Evolutionary conservation across 2,329 filamentous ascomycete genomes (phyloP).

Genomic region (Elsinoe fawcettii): DNA sequence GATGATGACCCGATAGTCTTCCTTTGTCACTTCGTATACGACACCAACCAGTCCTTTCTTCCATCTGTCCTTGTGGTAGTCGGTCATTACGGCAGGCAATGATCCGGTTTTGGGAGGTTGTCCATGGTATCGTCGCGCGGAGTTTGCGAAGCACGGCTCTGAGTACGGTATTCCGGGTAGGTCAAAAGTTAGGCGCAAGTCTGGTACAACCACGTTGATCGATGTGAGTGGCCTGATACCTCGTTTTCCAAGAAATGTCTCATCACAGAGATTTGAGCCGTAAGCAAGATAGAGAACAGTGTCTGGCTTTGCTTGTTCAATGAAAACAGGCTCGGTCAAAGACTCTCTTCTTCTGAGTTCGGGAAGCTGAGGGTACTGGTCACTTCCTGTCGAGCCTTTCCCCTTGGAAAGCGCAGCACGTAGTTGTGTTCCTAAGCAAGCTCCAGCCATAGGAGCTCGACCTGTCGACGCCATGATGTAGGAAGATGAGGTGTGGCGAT

Average conservation of each 20-base stretch:
- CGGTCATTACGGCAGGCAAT: conserved; percentile 14
- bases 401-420: neutral
- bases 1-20: conserved; percentile 79
- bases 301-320: conserved; percentile 5
- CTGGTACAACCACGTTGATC: conserved; percentile 73
- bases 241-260: conserved; percentile 70
- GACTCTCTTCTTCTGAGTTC: conserved; percentile 13
- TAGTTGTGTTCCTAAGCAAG: neutral
- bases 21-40: conserved; percentile 83
- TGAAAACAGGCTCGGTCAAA: neutral
- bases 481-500: neutral
- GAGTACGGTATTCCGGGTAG: conserved; percentile 76
- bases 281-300: conserved; percentile 54
- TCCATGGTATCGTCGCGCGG: conserved; percentile 48
- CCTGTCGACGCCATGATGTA: neutral
- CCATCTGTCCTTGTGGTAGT: conserved; percentile 57
- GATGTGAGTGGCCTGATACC: conserved; percentile 75
- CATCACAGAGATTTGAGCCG: conserved; percentile 75
- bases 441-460: neutral
- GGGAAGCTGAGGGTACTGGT: neutral
- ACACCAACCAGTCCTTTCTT: conserved; percentile 79
- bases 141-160: conserved; percentile 91
- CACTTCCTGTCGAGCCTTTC: neutral
- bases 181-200: conserved; percentile 72
- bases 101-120: conserved; percentile 23